These are phyloP conservation scores for Nicotiana noctiflora DNA, from an alignment of 257 asterid genomes.

Conservation along the genomic window DNA sequence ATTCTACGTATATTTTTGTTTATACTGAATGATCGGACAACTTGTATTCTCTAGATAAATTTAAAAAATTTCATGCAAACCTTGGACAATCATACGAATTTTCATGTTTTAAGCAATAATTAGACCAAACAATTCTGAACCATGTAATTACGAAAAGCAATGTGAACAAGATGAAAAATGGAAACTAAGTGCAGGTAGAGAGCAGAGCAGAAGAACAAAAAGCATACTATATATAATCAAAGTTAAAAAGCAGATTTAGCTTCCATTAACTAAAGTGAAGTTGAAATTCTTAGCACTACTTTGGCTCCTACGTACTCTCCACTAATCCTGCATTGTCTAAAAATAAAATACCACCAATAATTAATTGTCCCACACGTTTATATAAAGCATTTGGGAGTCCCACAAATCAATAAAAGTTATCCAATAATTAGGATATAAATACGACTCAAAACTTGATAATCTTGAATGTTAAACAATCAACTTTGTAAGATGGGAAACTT, in stretches of 20 bases:
- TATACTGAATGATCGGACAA: neutral
- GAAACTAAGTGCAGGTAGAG: neutral
- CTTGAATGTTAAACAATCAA: neutral
- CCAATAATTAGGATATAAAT: neutral
- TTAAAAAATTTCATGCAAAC: too few relatives aligned
- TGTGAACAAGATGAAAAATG: neutral
- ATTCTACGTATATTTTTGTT: too few relatives aligned
- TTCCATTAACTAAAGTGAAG: neutral
- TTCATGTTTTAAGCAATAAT: too few relatives aligned
- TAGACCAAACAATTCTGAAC: too few relatives aligned
- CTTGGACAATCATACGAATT: too few relatives aligned
- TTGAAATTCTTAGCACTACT: neutral
- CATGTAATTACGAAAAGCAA: neutral
- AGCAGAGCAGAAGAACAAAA: neutral
- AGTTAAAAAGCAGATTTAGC: neutral
- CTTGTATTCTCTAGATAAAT: neutral
- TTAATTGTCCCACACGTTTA: slow-evolving; percentile 5
- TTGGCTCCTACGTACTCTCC: neutral
- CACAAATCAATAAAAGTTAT: neutral
- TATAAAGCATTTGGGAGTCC: neutral
- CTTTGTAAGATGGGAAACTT: slow-evolving; percentile 19
- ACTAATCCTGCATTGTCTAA: neutral
- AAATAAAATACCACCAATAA: neutral
- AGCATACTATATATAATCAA: neutral
- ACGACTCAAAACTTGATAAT: neutral